Conservation (phyloP, 2,329 filamentous ascomycete genomes). For the Sarocladium oryzae region DNA sequence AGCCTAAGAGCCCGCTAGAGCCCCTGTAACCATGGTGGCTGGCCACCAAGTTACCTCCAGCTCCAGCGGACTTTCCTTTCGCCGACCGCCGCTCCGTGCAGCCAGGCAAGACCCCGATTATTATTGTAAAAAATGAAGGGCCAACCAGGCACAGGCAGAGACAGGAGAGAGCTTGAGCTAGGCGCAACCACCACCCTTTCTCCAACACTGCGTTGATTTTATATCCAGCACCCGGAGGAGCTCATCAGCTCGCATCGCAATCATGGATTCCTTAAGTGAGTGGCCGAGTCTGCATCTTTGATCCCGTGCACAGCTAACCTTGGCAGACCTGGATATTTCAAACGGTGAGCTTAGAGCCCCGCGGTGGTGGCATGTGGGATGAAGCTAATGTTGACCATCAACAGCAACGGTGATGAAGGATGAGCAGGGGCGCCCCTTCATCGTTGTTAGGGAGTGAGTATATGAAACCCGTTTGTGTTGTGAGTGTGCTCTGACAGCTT, state of each 20-base stretch:
- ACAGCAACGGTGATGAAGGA: conserved; percentile 79
- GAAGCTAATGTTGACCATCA: conserved; percentile 17
- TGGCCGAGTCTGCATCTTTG: background rate
- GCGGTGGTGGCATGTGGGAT: conserved; percentile 9
- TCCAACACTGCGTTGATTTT: conserved; percentile 5
- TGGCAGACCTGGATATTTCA: conserved; percentile 70
- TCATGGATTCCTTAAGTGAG: conserved; percentile 9
- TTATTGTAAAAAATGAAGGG: conserved; percentile 10
- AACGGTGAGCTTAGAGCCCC: conserved; percentile 54
- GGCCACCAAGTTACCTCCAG: background rate
- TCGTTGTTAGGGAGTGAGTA: conserved; percentile 92
- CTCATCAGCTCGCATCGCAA: conserved; percentile 8
- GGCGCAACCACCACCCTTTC: conserved; percentile 9
- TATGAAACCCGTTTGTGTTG: background rate
- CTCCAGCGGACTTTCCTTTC: conserved; percentile 6
- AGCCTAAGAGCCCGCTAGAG: background rate
- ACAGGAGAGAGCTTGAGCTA: conserved; percentile 4
- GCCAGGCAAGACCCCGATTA: conserved; percentile 5
- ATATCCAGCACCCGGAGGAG: background rate
- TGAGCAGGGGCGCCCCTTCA: conserved; percentile 94
- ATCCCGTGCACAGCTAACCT: conserved; percentile 13
- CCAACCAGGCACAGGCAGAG: conserved; percentile 7
- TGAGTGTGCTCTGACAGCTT: conserved; percentile 15
- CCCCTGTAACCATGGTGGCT: conserved; percentile 7
- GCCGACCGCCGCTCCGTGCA: background rate